Conservation (phyloP, 1,284 basidiomycete genomes). For the Austroboletus rostrupii region DNA sequence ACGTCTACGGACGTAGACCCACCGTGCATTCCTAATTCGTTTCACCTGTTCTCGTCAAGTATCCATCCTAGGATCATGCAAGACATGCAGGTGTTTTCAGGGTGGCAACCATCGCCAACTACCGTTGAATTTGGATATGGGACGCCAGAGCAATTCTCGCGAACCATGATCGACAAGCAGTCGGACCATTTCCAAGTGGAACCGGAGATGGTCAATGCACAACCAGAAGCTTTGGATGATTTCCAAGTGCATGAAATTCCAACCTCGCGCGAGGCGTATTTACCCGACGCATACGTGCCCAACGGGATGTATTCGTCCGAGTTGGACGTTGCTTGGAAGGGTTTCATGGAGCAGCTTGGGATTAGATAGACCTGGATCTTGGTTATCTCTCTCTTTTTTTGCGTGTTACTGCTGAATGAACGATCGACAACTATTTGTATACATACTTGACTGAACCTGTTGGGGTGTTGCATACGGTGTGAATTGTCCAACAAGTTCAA, state of each 20-base stretch:
- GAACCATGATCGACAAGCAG: slow-evolving; percentile 28
- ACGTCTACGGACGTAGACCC: neutral
- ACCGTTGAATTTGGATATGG: slow-evolving; percentile 7
- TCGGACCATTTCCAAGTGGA: slow-evolving; percentile 17
- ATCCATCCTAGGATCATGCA: slow-evolving; percentile 43
- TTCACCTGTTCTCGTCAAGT: slow-evolving; percentile 9
- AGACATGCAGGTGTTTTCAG: slow-evolving; percentile 40
- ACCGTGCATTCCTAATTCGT: neutral
- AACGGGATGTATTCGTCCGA: too few species aligned
- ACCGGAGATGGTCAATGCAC: slow-evolving; percentile 14
- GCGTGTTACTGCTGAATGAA: too few species aligned
- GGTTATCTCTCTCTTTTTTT: too few species aligned
- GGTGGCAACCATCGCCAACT: slow-evolving; percentile 28
- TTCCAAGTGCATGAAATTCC: neutral
- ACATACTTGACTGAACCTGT: too few species aligned
- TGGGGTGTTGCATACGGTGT: too few species aligned
- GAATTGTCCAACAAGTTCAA: too few species aligned
- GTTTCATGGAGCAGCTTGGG: too few species aligned
- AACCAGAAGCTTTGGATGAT: slow-evolving; percentile 11
- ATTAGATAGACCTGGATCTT: too few species aligned
- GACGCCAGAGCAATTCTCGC: slow-evolving; percentile 24
- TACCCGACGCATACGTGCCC: too few species aligned
- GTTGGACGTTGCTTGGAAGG: too few species aligned
- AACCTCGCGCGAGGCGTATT: too few species aligned
- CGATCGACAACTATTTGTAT: too few species aligned